phyloP scores from a whole-genome alignment of 2,329 filamentous ascomycete genomes.

The Colletotrichum sp. region DNA sequence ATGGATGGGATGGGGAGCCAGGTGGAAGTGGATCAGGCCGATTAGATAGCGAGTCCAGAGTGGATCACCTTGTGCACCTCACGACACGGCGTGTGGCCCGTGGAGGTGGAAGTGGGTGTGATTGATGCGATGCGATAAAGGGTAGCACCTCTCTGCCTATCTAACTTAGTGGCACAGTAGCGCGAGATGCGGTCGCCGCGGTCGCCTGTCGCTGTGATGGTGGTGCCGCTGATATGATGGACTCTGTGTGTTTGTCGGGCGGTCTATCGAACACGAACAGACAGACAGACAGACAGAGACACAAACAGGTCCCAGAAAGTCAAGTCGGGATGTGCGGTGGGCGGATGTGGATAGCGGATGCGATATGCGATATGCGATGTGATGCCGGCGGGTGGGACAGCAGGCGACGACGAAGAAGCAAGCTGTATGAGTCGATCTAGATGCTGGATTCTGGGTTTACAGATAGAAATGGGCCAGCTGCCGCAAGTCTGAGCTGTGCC shows the following conservation, averaged over 20 bases:
- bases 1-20: not conserved
- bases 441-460: not conserved
- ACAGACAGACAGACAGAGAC: not conserved
- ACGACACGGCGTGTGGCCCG: not conserved
- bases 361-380: not conserved
- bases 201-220: not conserved
- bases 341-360: not conserved
- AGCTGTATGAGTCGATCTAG: not conserved
- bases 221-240: not conserved
- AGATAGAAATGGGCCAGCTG: not conserved
- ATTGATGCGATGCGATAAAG: slow-evolving; percentile 18
- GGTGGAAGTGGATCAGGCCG: slow-evolving; percentile 4
- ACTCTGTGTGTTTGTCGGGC: not conserved
- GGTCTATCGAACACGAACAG: not conserved
- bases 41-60: slow-evolving; percentile 15
- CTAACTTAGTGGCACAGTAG: not conserved
- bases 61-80: not conserved
- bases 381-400: not conserved
- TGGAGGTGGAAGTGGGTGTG: not conserved
- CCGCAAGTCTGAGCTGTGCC: not conserved
- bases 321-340: not conserved
- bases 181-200: not conserved
- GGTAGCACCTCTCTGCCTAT: slow-evolving; percentile 6
- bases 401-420: not conserved
- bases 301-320: not conserved